phyloP scores from a whole-genome alignment of 179 eudicot genomes.

The Carnegiea gigantea region DNA sequence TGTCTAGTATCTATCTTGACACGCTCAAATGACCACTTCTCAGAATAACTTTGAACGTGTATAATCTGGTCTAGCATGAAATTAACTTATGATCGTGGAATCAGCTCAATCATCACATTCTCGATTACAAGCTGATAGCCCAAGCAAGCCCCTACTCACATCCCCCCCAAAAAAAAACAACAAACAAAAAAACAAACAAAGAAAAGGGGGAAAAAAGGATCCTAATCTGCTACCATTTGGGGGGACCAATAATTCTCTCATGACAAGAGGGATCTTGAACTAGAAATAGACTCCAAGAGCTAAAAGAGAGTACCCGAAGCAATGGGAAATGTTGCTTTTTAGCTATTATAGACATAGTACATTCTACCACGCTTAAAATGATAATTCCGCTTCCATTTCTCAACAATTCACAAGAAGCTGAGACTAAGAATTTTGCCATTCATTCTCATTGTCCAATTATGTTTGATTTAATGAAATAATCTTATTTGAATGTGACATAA shows the following conservation, averaged over 20 bases:
- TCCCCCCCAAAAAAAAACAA: no score
- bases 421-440: not conserved
- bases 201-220: no score
- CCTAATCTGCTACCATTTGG: no score
- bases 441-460: not conserved
- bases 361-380: not conserved
- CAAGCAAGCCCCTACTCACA: no score
- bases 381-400: not conserved
- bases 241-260: no score
- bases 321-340: not conserved
- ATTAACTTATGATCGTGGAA: not conserved
- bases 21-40: not conserved
- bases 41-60: no score
- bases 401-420: not conserved
- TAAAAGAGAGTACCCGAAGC: no score
- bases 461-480: not conserved
- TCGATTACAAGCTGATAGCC: no score
- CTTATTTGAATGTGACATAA: not conserved
- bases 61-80: not conserved
- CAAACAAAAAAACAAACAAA: no score
- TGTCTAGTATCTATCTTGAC: not conserved
- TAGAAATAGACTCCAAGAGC: no score
- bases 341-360: not conserved
- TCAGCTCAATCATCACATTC: no score
- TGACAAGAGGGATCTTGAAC: no score